A percentile compares a stretch with the other conserved stretches of the same genome.
phyloP scores from a whole-genome alignment of 225 moss, liverwort and hornwort genomes.

The Thuidium tamariscinum region DNA sequence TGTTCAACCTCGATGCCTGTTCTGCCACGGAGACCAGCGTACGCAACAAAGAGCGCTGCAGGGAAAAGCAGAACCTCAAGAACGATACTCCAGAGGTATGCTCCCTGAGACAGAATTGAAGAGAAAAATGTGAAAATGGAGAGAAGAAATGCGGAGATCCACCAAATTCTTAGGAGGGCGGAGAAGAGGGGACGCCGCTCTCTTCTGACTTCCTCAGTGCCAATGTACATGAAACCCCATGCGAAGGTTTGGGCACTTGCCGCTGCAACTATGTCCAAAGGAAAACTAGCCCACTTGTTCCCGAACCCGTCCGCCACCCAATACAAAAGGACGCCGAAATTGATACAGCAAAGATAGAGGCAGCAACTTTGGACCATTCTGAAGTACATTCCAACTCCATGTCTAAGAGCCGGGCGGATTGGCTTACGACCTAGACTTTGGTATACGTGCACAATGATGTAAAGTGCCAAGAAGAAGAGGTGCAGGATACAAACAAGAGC shows the following conservation, averaged over 20 bases:
- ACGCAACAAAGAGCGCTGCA: conserved; percentile 23
- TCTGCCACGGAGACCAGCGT: conserved; percentile 18
- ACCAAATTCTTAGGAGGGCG: conserved; percentile 30
- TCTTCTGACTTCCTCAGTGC: conserved; percentile 16
- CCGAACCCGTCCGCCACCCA: conserved; percentile 11
- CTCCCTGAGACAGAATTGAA: neutral
- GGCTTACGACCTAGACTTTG: conserved; percentile 14
- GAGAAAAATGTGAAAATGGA: conserved; percentile 8
- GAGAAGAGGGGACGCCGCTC: conserved; percentile 1
- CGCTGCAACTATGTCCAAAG: conserved; percentile 10
- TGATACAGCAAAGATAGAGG: conserved; percentile 18
- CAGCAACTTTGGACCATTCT: conserved; percentile 24
- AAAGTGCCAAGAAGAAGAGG: conserved; percentile 18
- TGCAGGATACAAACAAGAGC: conserved; percentile 17
- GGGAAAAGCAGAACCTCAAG: conserved; percentile 26
- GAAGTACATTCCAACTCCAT: conserved; percentile 8
- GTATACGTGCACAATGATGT: neutral
- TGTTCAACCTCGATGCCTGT: conserved; percentile 21
- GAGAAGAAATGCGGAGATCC: conserved; percentile 29
- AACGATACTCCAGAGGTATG: neutral
- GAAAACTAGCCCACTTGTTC: conserved; percentile 18
- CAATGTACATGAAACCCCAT: conserved; percentile 25
- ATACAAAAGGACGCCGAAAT: conserved; percentile 16
- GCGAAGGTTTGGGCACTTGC: conserved; percentile 11
- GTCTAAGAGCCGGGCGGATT: neutral